Evolutionary conservation across 495 filamentous ascomycete species (phyloP).

Genomic region (Pseudotulostoma volvatum): DNA sequence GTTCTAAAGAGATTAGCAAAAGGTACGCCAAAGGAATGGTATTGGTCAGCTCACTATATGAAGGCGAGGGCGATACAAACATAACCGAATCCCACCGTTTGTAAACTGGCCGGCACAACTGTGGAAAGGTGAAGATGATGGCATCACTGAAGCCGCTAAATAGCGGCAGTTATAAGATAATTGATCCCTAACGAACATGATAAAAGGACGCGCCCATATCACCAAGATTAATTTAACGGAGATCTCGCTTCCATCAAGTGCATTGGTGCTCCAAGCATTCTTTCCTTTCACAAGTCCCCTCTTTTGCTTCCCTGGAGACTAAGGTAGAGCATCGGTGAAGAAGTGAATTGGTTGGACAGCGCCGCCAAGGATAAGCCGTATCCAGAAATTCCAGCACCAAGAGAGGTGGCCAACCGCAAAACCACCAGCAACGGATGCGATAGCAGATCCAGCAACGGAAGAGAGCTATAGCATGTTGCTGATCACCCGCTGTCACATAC

Average conservation of each 20-base stretch:
- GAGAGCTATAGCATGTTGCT: constrained; percentile 44
- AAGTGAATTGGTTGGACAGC: constrained; percentile 44
- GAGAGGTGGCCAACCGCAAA: constrained; percentile 41
- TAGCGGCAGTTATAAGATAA: constrained; percentile 47
- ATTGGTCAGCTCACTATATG: constrained; percentile 11
- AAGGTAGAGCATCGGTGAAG: constrained; percentile 41
- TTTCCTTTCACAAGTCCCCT: constrained; percentile 36
- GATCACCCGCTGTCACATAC: constrained; percentile 48
- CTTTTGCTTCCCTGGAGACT: constrained; percentile 43
- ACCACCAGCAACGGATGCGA: constrained; percentile 62
- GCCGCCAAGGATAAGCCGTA: constrained; percentile 53
- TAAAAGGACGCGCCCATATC: constrained; percentile 49
- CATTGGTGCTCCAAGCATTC: constrained; percentile 38
- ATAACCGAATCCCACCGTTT: constrained; percentile 42
- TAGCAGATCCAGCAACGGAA: constrained; percentile 48
- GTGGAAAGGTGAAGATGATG: constrained; percentile 55
- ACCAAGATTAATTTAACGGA: constrained; percentile 29
- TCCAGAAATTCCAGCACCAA: constrained; percentile 60
- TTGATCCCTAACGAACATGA: constrained; percentile 54
- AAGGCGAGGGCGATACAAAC: constrained; percentile 40
- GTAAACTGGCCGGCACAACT: constrained; percentile 44
- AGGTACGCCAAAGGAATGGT: background rate
- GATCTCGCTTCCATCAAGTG: constrained; percentile 29
- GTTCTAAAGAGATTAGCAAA: constrained; percentile 17
- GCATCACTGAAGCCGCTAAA: constrained; percentile 59